Percentiles rank a stretch among this genome's conserved stretches.
Conservation (phyloP, 2,329 filamentous ascomycete species). For the Nemania sp. region DNA sequence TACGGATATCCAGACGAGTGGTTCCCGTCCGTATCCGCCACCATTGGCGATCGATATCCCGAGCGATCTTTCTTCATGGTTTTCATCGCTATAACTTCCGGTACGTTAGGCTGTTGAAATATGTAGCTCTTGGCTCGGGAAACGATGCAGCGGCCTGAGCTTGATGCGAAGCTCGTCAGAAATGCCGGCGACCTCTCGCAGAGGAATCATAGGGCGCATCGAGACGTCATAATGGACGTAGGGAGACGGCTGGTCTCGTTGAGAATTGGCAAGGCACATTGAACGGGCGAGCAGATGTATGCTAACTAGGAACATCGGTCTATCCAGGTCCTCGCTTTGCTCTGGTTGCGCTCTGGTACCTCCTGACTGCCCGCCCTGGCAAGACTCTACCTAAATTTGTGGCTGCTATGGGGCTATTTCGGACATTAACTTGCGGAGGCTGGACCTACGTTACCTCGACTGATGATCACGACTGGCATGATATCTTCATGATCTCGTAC, state of each 20-base stretch:
- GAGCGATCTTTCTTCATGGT: constrained; percentile 97
- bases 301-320: constrained; percentile 32
- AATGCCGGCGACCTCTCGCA: background rate
- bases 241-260: background rate
- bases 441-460: constrained; percentile 99
- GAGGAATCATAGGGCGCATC: background rate
- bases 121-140: background rate
- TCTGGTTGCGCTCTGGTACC: constrained; percentile 91
- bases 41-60: constrained; percentile 96
- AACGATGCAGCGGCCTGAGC: background rate
- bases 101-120: constrained; percentile 58
- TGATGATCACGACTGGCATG: constrained; percentile 98
- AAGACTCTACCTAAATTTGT: constrained; percentile 84
- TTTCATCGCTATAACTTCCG: constrained; percentile 96
- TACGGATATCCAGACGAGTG: constrained; percentile 95
- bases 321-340: constrained; percentile 85
- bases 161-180: background rate
- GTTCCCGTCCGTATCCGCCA: constrained; percentile 96
- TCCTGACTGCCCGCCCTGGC: constrained; percentile 82
- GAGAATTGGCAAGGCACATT: background rate
- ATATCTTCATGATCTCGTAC: constrained; percentile 99
- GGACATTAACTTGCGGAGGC: constrained; percentile 93
- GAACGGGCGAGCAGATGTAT: background rate
- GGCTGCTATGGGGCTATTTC: constrained; percentile 81
- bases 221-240: background rate